Evolutionary conservation across 805 yeast species (phyloP), one percentile per base, ranked within the genome.

Genomic region (Lipomyces spencermartinsiae): DNA sequence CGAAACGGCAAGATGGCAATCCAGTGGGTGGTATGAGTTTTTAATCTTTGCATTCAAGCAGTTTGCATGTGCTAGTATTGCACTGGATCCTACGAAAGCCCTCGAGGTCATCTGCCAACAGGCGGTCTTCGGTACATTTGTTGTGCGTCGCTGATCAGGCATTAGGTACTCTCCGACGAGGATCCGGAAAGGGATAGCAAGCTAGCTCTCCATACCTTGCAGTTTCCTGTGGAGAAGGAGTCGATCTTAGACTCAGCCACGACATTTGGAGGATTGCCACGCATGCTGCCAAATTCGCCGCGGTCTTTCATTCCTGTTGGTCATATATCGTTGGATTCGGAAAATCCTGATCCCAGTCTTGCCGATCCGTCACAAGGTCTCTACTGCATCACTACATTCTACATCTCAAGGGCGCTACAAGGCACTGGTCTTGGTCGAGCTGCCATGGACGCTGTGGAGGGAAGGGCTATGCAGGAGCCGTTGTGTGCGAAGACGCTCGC

Each of bases 341-440:
- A 43, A 9, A n/a, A 43, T 43, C 49, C 49, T 16, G 49, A 43
- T 43, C 49, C 49, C 6, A n/a, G 49, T 43, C 49, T 43, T n/a
- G 49, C 49, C 49, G 22, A 43, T 43, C 49, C 49, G n/a, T 43
- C 49, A 16, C 10, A n/a, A 43, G 22, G 49, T 16, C 49, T 43
- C 25, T n/a, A 43, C 49, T 43, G 49, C 49, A n/a, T 43, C 22
- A 16, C n/a, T 43, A 43, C 49, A 43, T 43, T 43, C 49, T 43
- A 43, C 49, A 43, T 43, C 49, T 43, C 49, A 14, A 43, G 22
- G 22, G 49, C 49, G 49, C 49, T 43, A 43, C 49, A 43, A n/a
- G 5, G 22, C 16, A 3, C 4, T 43, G 49, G 49, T 5, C 49
- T 43, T 43, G 49, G 49, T 43, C 49, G 49, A n/a, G 49, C 49